Evolutionary conservation across 2,329 filamentous ascomycete species (phyloP), one percentile per base, ranked within the genome.

Genomic region (Coniochaeta sp.): DNA sequence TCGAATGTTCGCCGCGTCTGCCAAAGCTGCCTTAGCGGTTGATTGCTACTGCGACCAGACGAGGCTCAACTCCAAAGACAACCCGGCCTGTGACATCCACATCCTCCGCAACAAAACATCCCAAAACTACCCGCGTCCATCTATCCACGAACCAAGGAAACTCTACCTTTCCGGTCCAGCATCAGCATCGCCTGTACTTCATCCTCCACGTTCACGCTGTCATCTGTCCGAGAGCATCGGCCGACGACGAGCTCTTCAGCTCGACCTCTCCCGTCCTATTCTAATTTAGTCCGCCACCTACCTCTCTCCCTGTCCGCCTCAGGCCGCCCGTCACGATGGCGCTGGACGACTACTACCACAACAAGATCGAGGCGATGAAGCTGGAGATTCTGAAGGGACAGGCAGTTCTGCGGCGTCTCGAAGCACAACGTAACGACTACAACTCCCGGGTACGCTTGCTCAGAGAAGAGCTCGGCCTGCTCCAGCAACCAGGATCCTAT

Each of bases 351-450:
- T 99, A 97, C 81, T 99, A 96, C 78, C 91, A 95, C 80, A 98
- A 98, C 84, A 99, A 99, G 84, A 98, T 98, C 79, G 95, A 99
- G 90, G 88, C 90, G 75, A 96, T 98, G 90, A 98, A 98, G 89
- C 92, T 99, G 75, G 93, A 99, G 86, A 99, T 99, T 75, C 93
- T 99, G 75, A 93, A 98, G 79, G 93, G 95, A 60, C 95, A 99
- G 80, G 93, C 95, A 60, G 92, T 96, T 61, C 83, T 99, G 64
- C 89, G 95, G 68, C 88, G 95, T 73, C 85, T 99, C 69, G 95
- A 99, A 82, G 95, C 95, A 68, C 96, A 99, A 78, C 88, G 95
- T 67, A 99, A 99, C 73, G 95, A 99, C 79, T 98, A 98, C 84
- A 99, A 99, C 81, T 98, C 95, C 62, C 87, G 95, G 73, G 95